Evolutionary conservation across 257 asterid species (phyloP).

Genomic region (Echium plantagineum): DNA sequence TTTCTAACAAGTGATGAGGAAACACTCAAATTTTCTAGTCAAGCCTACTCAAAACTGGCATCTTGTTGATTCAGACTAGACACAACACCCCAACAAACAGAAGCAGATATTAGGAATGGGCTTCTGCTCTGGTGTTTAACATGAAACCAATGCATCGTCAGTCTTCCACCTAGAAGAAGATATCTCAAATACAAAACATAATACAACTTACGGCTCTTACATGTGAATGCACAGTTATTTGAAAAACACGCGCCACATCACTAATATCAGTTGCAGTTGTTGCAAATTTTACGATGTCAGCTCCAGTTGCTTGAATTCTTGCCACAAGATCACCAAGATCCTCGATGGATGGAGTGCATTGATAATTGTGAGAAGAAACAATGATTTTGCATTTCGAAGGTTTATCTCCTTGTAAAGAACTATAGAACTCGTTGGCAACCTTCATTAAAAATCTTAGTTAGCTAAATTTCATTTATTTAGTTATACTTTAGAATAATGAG

Average conservation of each 20-base stretch:
- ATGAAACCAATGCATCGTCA: neutral
- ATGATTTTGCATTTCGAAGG: slow-evolving; percentile 73
- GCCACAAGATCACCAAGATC: slow-evolving; percentile 88
- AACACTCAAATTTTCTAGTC: too few species aligned
- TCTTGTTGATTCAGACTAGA: too few species aligned
- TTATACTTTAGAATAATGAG: slow-evolving; percentile 2
- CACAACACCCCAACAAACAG: too few species aligned
- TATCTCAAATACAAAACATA: neutral
- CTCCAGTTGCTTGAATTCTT: slow-evolving; percentile 89
- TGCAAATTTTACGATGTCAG: slow-evolving; percentile 91
- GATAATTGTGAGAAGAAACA: slow-evolving; percentile 88
- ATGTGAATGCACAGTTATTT: slow-evolving; percentile 84
- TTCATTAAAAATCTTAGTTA: slow-evolving; percentile 13
- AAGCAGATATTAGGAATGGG: neutral
- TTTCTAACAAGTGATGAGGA: too few species aligned
- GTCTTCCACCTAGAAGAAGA: neutral
- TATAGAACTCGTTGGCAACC: slow-evolving; percentile 77
- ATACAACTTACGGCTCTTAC: slow-evolving; percentile 36
- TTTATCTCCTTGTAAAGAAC: slow-evolving; percentile 39
- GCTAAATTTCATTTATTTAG: neutral
- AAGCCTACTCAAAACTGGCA: too few species aligned
- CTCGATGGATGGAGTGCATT: slow-evolving; percentile 66
- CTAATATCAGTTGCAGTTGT: slow-evolving; percentile 84
- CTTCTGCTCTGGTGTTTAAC: neutral
- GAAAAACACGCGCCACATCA: slow-evolving; percentile 81